Base-by-base conservation (phyloP, 768 basidiomycete species). In the Suillus subluteus region DNA sequence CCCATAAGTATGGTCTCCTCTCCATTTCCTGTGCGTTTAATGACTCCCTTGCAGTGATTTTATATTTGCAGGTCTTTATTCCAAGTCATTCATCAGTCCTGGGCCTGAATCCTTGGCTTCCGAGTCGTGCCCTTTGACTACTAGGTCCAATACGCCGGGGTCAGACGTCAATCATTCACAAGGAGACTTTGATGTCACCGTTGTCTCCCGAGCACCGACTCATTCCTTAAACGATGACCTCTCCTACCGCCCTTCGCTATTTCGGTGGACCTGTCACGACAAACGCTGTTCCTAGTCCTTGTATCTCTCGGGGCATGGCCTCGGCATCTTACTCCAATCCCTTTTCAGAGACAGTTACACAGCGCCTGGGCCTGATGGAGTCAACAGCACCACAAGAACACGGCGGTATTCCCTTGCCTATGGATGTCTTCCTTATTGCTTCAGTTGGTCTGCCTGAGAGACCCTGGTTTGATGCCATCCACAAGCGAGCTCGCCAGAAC, bases 1-100 rank as follows among this genome's bases (percentile, higher is more conserved):
- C 54, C 35, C 30, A 59, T 26, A 32, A 54, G 26, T 30, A 59
- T 59, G 38, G 58, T 40, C 38, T 26, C 58, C 15, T 59, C 38
- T 9, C 58, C n/a, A 9, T 58, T 58, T 58, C 56, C 58, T 58
- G 38, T 38, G 23, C 38, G 1, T n/a, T 37, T 13, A 23, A 23
- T 58, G 58, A 58, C 58, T 26, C 38, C 15, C 15, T n/a, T 26
- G 15, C 38, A 18, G 38, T 41, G 38, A 40, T 40, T 38, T 58
- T 40, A 26, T 23, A 40, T 8, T 2, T 11, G 8, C 38, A 23
- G n/a, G 11, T 35, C 21, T 37, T 35, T 37, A 6, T 35, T 58
- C 5, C 37, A n/a, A 38, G 37, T 58, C 56, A 38, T 58, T 58
- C 37, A 37, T 38, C 13, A n/a, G 35, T 15, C 56, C 56, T 15